Evolutionary conservation across 495 filamentous ascomycete genomes (phyloP).

Genomic region (Acidiella bohemica): DNA sequence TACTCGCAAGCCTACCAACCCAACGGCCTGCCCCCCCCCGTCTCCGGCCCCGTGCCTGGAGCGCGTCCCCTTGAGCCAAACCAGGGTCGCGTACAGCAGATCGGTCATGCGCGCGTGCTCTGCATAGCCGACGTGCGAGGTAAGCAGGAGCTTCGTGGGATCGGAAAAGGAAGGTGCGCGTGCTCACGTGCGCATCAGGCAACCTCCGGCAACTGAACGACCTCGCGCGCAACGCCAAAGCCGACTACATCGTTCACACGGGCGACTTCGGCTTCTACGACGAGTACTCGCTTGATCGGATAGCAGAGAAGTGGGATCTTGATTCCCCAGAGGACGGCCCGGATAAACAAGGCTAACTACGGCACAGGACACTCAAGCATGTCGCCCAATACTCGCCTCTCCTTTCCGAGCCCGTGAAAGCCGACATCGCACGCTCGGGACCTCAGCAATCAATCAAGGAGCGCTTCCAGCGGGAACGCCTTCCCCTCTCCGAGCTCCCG

Average conservation of each 20-base stretch:
- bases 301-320: conserved; percentile 99
- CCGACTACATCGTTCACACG: conserved; percentile 94
- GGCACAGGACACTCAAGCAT: conserved; percentile 79
- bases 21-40: conserved; percentile 22
- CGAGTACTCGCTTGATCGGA: conserved; percentile 84
- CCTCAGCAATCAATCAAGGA: conserved; percentile 60
- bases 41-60: conserved; percentile 30
- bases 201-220: conserved; percentile 94
- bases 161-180: not conserved
- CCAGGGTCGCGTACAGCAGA: conserved; percentile 67
- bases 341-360: conserved; percentile 16
- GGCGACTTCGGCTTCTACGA: conserved; percentile 99
- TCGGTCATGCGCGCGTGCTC: conserved; percentile 68
- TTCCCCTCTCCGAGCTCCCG: conserved; percentile 92
- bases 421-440: conserved; percentile 56
- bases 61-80: conserved; percentile 42
- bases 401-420: conserved; percentile 75
- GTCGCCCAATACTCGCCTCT: conserved; percentile 97
- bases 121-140: conserved; percentile 98
- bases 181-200: conserved; percentile 40
- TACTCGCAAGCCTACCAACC: conserved; percentile 30
- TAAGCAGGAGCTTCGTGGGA: conserved; percentile 31
- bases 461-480: conserved; percentile 61
- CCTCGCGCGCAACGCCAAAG: conserved; percentile 79
- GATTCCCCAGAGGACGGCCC: too few species aligned